Percentiles rank a stretch among this genome's conserved stretches.
These are phyloP conservation scores for Fagus crenata DNA, from an alignment of 306 rosid genomes.

Conservation along the genomic window DNA sequence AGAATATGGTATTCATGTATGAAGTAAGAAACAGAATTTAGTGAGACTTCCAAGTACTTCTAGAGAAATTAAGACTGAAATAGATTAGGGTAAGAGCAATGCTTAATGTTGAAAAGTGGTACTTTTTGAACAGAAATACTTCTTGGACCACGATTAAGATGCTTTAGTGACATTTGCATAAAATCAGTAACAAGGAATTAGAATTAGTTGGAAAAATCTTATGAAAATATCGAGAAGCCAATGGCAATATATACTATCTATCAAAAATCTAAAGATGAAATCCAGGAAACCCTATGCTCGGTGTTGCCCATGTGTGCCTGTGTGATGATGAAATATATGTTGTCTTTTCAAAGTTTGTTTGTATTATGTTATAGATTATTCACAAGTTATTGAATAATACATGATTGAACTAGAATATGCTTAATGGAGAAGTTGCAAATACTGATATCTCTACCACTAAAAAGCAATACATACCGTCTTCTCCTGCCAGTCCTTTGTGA, in stretches of 20 bases:
- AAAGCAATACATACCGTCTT: slow-evolving; percentile 61
- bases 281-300: background rate
- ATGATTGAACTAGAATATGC: too few species aligned
- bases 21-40: slow-evolving; percentile 6
- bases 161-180: background rate
- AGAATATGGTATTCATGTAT: background rate
- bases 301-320: too few species aligned
- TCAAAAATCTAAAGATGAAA: background rate
- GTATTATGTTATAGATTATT: too few species aligned
- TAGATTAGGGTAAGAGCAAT: background rate
- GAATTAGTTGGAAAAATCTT: background rate
- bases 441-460: background rate
- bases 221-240: background rate
- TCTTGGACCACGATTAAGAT: background rate
- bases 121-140: background rate
- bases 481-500: slow-evolving; percentile 52
- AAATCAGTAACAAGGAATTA: slow-evolving; percentile 16
- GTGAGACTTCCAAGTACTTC: background rate
- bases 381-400: too few species aligned
- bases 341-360: too few species aligned
- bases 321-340: too few species aligned
- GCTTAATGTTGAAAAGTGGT: background rate
- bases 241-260: background rate
- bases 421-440: background rate
- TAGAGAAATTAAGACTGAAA: background rate